These are phyloP conservation scores for Pichia terricola DNA, from an alignment of 1,139 yeast genomes.

Conservation along the genomic window DNA sequence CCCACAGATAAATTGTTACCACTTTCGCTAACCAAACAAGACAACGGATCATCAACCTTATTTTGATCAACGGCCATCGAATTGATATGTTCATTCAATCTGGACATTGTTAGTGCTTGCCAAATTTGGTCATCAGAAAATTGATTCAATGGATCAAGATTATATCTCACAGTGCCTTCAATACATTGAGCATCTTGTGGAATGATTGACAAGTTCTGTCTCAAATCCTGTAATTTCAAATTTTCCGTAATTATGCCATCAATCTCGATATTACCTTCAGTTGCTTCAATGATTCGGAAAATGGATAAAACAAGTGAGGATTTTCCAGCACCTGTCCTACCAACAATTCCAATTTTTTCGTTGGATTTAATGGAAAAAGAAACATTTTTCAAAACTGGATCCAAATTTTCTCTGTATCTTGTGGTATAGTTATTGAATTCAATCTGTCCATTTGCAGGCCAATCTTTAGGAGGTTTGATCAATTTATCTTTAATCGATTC, in stretches of 20 bases:
- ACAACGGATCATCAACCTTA: constrained; percentile 23
- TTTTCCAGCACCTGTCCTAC: constrained; percentile 84
- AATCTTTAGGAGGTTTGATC: constrained; percentile 30
- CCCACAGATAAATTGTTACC: constrained; percentile 72
- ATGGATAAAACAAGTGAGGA: constrained; percentile 62
- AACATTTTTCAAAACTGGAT: constrained; percentile 48
- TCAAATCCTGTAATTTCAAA: constrained; percentile 39
- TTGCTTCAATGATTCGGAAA: constrained; percentile 66
- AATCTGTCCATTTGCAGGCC: constrained; percentile 59
- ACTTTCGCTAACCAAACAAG: constrained; percentile 47
- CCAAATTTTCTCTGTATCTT: constrained; percentile 49
- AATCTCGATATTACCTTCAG: constrained; percentile 41
- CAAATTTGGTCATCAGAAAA: constrained; percentile 46
- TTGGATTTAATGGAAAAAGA: constrained; percentile 41
- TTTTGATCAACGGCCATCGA: constrained; percentile 25
- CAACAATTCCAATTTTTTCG: constrained; percentile 75
- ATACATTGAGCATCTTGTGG: constrained; percentile 66
- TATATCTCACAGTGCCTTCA: constrained; percentile 51
- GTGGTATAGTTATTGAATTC: constrained; percentile 53
- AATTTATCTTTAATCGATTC: constrained; percentile 20
- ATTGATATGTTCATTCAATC: constrained; percentile 38
- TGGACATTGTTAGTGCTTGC: constrained; percentile 45
- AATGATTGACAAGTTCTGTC: constrained; percentile 50
- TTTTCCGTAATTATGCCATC: constrained; percentile 41
- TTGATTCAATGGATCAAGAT: constrained; percentile 49